These are phyloP conservation scores for Aspergillus niger DNA, from an alignment of 2,329 filamentous ascomycete genomes.

Conservation along the genomic window DNA sequence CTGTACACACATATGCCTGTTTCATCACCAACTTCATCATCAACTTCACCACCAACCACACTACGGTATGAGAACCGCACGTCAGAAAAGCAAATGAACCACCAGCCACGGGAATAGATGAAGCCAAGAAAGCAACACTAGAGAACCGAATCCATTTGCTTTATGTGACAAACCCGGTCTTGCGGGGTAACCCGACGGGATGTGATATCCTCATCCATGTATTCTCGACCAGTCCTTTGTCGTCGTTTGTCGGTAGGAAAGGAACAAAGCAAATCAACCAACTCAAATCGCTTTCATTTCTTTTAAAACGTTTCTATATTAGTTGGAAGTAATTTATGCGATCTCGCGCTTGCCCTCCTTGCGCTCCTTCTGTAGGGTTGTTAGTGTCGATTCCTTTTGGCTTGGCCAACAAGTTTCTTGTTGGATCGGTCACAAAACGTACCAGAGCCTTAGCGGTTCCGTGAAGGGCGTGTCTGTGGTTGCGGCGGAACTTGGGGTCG, in stretches of 20 bases:
- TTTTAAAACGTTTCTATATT: slow-evolving; percentile 33
- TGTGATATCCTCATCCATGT: neutral
- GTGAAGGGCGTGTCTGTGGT: slow-evolving; percentile 99
- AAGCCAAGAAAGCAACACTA: slow-evolving; percentile 5
- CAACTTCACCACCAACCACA: slow-evolving; percentile 1
- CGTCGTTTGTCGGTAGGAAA: neutral
- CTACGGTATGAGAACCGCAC: slow-evolving; percentile 10
- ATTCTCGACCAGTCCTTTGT: neutral
- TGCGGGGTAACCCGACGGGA: slow-evolving; percentile 15
- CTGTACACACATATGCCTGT: slow-evolving; percentile 73
- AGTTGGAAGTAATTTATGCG: slow-evolving; percentile 60
- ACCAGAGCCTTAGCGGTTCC: slow-evolving; percentile 98
- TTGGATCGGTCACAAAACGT: slow-evolving; percentile 47
- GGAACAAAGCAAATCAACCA: slow-evolving; percentile 23
- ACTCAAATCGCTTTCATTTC: slow-evolving; percentile 37
- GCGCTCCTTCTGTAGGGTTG: slow-evolving; percentile 78
- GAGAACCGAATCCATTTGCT: slow-evolving; percentile 26
- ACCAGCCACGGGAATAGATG: neutral
- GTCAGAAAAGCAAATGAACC: neutral
- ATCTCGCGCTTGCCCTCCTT: slow-evolving; percentile 93
- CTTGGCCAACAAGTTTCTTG: neutral
- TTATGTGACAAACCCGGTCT: slow-evolving; percentile 27
- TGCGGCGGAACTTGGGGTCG: slow-evolving; percentile 99
- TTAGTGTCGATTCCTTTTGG: slow-evolving; percentile 32
- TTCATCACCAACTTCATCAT: neutral